Percentiles rank a stretch among this genome's conserved stretches.
phyloP scores from a whole-genome alignment of 78 protist genomes.

The Trichosphaerium sp. region DNA sequence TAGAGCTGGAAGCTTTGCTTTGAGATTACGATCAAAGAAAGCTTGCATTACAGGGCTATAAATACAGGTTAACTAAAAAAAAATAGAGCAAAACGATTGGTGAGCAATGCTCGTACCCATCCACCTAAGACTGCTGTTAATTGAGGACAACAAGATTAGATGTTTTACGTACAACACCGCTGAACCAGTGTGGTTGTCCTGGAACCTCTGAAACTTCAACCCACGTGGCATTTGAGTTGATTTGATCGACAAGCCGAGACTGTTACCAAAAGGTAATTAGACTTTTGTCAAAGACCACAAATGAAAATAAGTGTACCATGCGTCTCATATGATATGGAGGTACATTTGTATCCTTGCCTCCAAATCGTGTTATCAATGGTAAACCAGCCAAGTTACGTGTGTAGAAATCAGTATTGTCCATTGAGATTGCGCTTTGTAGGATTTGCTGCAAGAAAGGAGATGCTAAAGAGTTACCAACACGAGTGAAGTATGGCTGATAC shows the following conservation, averaged over 20 bases:
- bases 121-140: too few relatives aligned
- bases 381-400: constrained; percentile 4
- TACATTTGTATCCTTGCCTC: constrained; percentile 22
- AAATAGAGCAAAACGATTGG: too few relatives aligned
- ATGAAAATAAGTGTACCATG: too few relatives aligned
- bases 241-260: too few relatives aligned
- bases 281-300: too few relatives aligned
- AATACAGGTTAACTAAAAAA: too few relatives aligned
- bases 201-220: constrained; percentile 3
- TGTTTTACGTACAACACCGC: too few relatives aligned
- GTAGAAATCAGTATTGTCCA: constrained; percentile 9
- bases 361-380: constrained; percentile 15
- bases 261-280: too few relatives aligned
- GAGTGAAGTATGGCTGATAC: constrained; percentile 7
- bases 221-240: not conserved
- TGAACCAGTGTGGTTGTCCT: constrained; percentile 41
- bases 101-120: too few relatives aligned
- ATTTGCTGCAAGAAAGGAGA: constrained; percentile 12
- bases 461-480: constrained; percentile 8
- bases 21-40: constrained; percentile 3
- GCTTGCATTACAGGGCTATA: constrained; percentile 36
- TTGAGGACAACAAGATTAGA: too few relatives aligned
- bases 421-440: constrained; percentile 13
- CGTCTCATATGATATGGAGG: constrained; percentile 30
- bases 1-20: not conserved